Percentiles rank a stretch among this genome's conserved stretches.
Conservation (phyloP, 345 rosid genomes). For the Triadica sebifera region DNA sequence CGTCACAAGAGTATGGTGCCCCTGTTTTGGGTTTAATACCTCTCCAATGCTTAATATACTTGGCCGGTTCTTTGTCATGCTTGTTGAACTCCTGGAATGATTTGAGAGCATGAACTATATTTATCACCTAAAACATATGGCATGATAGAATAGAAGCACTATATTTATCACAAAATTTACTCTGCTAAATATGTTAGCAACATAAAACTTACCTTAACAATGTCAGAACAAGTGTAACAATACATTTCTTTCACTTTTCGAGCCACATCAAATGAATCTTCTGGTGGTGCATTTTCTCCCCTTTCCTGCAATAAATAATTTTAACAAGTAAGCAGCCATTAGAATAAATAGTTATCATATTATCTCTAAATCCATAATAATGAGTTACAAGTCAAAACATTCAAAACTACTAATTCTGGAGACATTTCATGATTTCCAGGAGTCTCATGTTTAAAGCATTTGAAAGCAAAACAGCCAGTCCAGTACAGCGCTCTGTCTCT, state of each 20-base stretch:
- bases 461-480: not conserved
- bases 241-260: slow-evolving; percentile 92
- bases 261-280: slow-evolving; percentile 93
- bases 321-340: slow-evolving; percentile 23
- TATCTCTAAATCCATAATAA: not conserved
- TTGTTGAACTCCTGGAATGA: slow-evolving; percentile 83
- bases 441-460: not conserved
- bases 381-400: not conserved
- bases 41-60: slow-evolving; percentile 86
- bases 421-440: not conserved
- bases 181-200: not conserved
- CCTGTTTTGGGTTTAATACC: slow-evolving; percentile 97
- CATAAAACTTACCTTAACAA: slow-evolving; percentile 70
- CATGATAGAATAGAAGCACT: not conserved
- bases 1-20: slow-evolving; percentile 92
- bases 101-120: slow-evolving; percentile 1
- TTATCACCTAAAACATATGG: slow-evolving; percentile 2
- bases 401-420: not conserved
- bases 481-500: not conserved
- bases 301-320: slow-evolving; percentile 63
- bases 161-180: slow-evolving; percentile 2
- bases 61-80: slow-evolving; percentile 92
- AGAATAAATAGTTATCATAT: slow-evolving; percentile 10
- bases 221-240: slow-evolving; percentile 88
- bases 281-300: slow-evolving; percentile 95